Conservation (phyloP, 495 filamentous ascomycete genomes). For the Penicillium pulvis region DNA sequence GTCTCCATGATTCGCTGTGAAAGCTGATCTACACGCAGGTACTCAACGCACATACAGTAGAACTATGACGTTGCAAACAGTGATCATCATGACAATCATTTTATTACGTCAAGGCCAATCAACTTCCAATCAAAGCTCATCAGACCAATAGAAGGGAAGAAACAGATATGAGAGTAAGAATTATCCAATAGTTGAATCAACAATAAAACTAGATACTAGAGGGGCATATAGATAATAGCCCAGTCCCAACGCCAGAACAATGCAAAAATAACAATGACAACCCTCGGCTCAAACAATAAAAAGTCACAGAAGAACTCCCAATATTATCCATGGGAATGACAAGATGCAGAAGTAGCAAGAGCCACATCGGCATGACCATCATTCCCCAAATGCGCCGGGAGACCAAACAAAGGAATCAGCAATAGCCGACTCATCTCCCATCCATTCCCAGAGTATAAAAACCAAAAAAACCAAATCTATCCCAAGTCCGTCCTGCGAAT, state of each 20-base stretch:
- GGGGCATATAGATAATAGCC: slow-evolving; percentile 3
- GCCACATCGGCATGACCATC: background rate
- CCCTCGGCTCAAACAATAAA: slow-evolving; percentile 26
- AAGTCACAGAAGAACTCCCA: slow-evolving; percentile 18
- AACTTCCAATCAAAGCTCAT: too few relatives aligned
- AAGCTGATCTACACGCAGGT: too few relatives aligned
- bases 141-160: background rate
- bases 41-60: too few relatives aligned
- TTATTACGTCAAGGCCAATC: too few relatives aligned
- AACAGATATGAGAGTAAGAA: background rate
- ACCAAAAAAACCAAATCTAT: slow-evolving; percentile 28
- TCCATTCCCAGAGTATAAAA: slow-evolving; percentile 22
- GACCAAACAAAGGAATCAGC: slow-evolving; percentile 1
- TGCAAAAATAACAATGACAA: slow-evolving; percentile 22
- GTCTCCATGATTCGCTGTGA: too few relatives aligned
- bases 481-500: slow-evolving; percentile 40
- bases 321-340: slow-evolving; percentile 16
- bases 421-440: slow-evolving; percentile 19
- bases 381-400: slow-evolving; percentile 14
- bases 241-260: slow-evolving; percentile 31
- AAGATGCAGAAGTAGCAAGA: background rate
- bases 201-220: background rate
- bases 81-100: too few relatives aligned
- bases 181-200: background rate
- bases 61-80: too few relatives aligned